Base-by-base conservation (phyloP, 2,329 filamentous ascomycete genomes). In the Chaetomiaceae sp. region DNA sequence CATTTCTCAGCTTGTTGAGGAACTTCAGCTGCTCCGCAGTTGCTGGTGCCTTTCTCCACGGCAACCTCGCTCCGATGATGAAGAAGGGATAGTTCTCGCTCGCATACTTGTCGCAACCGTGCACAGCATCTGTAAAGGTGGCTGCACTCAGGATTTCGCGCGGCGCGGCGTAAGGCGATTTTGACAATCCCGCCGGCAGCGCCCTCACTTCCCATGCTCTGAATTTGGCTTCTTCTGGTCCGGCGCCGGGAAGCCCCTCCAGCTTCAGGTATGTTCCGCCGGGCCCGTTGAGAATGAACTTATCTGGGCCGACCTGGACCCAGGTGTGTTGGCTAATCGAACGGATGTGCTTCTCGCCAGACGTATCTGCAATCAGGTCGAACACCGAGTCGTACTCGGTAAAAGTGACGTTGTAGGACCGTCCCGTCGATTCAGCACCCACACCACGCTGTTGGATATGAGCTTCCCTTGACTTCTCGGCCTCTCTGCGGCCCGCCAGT, bases 371-470 rank as follows among this genome's bases (percentile, higher is more conserved):
- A 32, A 99, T 86, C 13, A 99, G 79, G 63, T 97, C 94, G 59
- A 90, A 85, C n/a, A 99, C 84, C 2, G 87, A 92, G 53, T 88
- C 87, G 67, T 97, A 99, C 62, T 96, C 89, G 7, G 89, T 92
- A 64, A 97, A 95, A 0, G 82, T 86, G 27, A 96, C 73, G 18
- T 76, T 78, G 66, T 67, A 21, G 66, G 57, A n/a, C 16, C 32
- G 47, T 23, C 48, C 29, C 21, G 52, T 44, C 16, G 53, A 36
- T 21, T 52, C 25, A 13, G 25, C 2, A 3, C 43, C 45, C 4
- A 47, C 21, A 14, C 27, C 10, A 6, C 33, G 38, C 9, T 58
- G 21, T 7, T 40, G 27, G 2, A 21, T 59, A 9, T 64, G 56
- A 5, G 58, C 56, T 21, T 60, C 61, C 40, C 62, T 65, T 53